Base-by-base conservation (phyloP, 1,284 basidiomycete genomes). In the Puccinia hordei region DNA sequence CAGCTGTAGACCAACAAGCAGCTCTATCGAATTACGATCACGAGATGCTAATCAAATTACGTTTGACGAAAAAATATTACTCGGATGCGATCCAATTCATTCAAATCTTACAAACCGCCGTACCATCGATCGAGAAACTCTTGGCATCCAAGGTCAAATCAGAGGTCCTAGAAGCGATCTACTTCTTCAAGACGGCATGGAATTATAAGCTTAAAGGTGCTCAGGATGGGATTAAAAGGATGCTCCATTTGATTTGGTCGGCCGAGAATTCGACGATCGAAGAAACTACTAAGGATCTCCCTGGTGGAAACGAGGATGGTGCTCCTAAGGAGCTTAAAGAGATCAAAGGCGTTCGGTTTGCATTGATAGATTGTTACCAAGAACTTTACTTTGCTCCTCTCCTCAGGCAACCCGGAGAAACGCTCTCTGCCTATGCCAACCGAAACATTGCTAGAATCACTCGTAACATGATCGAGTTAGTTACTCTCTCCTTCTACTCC, bases 201-300 rank as follows among this genome's bases (percentile, higher is more conserved):
- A 92, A 92, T 85, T 98, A 97, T 86, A 89, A 92, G 83, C 89
- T 98, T 76, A 88, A 90, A 27, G 77, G 77, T 51, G 51, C 77
- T 51, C 55, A 71, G 66, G 57, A 86, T 17, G 95, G 95, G 0
- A 92, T 99, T 84, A 94, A 93, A 87, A 93, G 92, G 84, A 99
- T 99, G 96, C 86, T 99, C 6, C 96, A 99, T 86, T 88, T 99
- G 49, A 93, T 99, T 83, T 99, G 97, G 96, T 90, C 90, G 17
- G 98, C 98, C 85, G 96, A 98, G 85, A 95, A 95, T 85, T 92
- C 88, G 61, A 89, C 93, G 35, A 92, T 92, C 17, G 90, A 90
- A n/a, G 93, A 94, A 84, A 76, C 76, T 55, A 75, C 73, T 44
- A 73, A 81, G 57, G 68, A 71, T n/a, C n/a, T n/a, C n/a, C n/a